phyloP scores from a whole-genome alignment of 2,329 filamentous ascomycete species.

The Hypoxylon sp. region DNA sequence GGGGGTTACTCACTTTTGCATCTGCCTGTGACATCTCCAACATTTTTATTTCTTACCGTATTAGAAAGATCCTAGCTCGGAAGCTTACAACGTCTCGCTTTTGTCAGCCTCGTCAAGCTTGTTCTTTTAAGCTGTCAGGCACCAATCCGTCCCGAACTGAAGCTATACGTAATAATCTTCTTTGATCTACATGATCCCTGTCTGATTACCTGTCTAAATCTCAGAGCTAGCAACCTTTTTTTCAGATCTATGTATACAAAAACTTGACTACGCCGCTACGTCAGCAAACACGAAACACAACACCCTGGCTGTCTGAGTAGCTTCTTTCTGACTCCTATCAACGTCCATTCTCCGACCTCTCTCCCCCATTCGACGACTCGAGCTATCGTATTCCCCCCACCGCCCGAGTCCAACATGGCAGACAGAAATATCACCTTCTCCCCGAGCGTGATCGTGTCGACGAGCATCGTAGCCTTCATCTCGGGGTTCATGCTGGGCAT shows the following conservation, averaged over 20 bases:
- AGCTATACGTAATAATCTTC: background rate
- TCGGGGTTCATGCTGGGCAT: constrained; percentile 84
- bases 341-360: background rate
- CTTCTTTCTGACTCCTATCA: background rate
- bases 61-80: constrained; percentile 6
- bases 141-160: no score
- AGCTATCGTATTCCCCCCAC: background rate
- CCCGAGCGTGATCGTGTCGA: constrained; percentile 72
- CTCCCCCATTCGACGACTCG: background rate
- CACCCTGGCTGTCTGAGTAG: no score
- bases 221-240: background rate
- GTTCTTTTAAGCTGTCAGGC: background rate
- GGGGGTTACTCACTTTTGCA: constrained; percentile 16
- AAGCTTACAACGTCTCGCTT: constrained; percentile 7
- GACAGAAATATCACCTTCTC: constrained; percentile 50
- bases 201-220: background rate
- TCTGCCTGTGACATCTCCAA: constrained; percentile 27
- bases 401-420: constrained; percentile 36
- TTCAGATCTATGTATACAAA: background rate
- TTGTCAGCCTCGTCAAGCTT: constrained; percentile 20
- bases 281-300: background rate
- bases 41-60: constrained; percentile 22
- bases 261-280: background rate
- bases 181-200: background rate
- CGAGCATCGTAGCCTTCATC: constrained; percentile 75